Evolutionary conservation across 225 moss, liverwort and hornwort species (phyloP).

Genomic region (Rhytidiadelphus loreus): DNA sequence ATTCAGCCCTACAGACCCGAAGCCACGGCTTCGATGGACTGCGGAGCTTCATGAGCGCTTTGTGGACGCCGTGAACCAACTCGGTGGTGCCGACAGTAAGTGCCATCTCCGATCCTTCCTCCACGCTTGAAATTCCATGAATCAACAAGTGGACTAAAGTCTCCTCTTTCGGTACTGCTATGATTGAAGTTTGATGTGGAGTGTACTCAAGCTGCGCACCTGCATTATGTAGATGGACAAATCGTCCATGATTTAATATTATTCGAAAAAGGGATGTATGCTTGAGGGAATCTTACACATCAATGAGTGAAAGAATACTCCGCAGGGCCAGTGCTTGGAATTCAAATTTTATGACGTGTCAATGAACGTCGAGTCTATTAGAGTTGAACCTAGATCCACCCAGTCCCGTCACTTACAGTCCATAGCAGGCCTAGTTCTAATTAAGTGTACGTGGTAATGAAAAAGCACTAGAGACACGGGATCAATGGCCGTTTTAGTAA

Average conservation of each 20-base stretch:
- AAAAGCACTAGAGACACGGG: neutral
- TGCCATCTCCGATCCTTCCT: neutral
- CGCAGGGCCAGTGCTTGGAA: neutral
- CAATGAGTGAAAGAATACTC: neutral
- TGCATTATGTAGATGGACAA: neutral
- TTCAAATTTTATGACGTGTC: neutral
- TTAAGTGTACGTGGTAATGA: neutral
- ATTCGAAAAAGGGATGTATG: neutral
- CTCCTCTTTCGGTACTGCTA: neutral
- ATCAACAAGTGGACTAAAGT: neutral
- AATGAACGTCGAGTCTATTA: neutral
- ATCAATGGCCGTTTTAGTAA: neutral
- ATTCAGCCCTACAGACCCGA: constrained; percentile 39
- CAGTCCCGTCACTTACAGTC: neutral
- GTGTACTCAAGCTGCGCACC: neutral
- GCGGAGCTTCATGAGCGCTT: constrained; percentile 49
- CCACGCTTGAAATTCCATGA: neutral
- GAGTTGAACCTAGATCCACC: neutral
- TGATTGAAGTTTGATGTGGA: neutral
- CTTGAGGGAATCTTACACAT: neutral
- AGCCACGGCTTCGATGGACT: constrained; percentile 46
- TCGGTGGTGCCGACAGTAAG: constrained; percentile 56
- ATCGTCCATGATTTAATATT: neutral
- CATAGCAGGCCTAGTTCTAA: neutral
- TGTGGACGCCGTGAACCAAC: constrained; percentile 47